A percentile compares a stretch with the other conserved stretches of the same genome.
Evolutionary conservation across 805 yeast genomes (phyloP).

Genomic region (Lachancea thermotolerans): DNA sequence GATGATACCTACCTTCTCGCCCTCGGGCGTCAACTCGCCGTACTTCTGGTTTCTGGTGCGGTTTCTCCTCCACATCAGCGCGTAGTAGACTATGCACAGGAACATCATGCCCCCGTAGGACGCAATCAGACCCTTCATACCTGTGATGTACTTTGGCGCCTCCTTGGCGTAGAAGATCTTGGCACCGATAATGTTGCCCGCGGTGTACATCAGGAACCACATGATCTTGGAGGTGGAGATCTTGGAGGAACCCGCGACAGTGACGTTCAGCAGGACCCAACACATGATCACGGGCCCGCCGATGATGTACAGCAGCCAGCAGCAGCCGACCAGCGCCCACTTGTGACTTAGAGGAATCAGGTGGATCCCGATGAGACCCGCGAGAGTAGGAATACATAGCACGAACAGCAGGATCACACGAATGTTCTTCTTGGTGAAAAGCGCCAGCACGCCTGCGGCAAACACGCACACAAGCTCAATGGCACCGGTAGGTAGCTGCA

Average conservation of each 20-base stretch:
- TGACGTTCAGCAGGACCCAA: slow-evolving; percentile 17
- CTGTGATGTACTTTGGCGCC: slow-evolving; percentile 17
- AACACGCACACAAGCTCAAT: slow-evolving; percentile 18
- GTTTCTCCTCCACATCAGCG: slow-evolving; percentile 16
- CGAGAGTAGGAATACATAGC: slow-evolving; percentile 18
- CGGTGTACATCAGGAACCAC: slow-evolving; percentile 18
- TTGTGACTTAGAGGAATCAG: slow-evolving; percentile 16
- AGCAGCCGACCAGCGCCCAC: slow-evolving; percentile 19
- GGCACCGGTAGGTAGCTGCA: slow-evolving; percentile 19
- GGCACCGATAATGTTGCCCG: slow-evolving; percentile 17
- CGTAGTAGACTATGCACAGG: slow-evolving; percentile 13
- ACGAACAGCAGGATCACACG: slow-evolving; percentile 13
- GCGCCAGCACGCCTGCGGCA: slow-evolving; percentile 17
- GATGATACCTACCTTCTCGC: slow-evolving; percentile 15
- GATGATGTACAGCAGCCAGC: slow-evolving; percentile 18
- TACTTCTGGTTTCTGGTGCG: slow-evolving; percentile 11
- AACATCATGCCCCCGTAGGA: slow-evolving; percentile 19
- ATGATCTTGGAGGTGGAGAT: slow-evolving; percentile 14
- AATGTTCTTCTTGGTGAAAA: slow-evolving; percentile 15
- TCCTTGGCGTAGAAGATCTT: slow-evolving; percentile 16
- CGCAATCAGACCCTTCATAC: slow-evolving; percentile 19
- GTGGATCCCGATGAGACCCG: slow-evolving; percentile 17
- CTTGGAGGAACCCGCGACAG: slow-evolving; percentile 18
- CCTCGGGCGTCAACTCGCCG: slow-evolving; percentile 14
- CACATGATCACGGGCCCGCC: slow-evolving; percentile 22